phyloP scores from a whole-genome alignment of 306 rosid genomes.

The Chamaecrista fasciculata region DNA sequence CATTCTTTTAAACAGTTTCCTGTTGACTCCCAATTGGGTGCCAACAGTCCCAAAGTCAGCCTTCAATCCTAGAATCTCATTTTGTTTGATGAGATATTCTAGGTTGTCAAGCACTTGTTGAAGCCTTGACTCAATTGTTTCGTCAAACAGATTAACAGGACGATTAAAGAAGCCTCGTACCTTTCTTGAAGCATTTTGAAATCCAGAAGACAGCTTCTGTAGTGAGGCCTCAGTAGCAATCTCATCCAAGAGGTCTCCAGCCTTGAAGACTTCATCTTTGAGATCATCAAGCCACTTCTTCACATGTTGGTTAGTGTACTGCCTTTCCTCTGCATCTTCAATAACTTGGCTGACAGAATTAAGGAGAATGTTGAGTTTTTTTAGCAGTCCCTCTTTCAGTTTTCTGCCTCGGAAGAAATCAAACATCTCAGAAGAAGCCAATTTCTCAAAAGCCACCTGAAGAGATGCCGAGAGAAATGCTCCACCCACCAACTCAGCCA shows the following conservation, averaged over 20 bases:
- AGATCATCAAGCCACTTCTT: not conserved
- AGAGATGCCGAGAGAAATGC: not conserved
- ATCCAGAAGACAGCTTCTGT: not conserved
- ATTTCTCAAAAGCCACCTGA: not conserved
- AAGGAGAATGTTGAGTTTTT: not conserved
- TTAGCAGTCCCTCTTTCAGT: not conserved
- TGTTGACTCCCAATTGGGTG: too few species aligned
- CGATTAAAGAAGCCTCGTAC: not conserved
- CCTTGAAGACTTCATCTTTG: not conserved
- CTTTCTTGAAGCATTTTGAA: not conserved
- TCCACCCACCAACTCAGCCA: not conserved
- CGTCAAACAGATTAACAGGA: too few species aligned
- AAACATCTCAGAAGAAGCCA: not conserved
- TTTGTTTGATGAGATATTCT: not conserved
- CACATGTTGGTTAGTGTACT: not conserved
- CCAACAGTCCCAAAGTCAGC: not conserved
- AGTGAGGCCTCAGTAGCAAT: not conserved
- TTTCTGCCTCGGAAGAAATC: not conserved
- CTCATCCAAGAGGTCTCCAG: not conserved
- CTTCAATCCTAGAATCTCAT: not conserved
- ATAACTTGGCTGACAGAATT: not conserved
- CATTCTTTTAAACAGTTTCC: too few species aligned
- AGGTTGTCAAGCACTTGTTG: not conserved
- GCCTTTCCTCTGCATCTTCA: conserved; percentile 7
- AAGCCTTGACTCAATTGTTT: not conserved